Base-by-base conservation (phyloP, 2,329 filamentous ascomycete species). In the Fusarium bulbicola region DNA sequence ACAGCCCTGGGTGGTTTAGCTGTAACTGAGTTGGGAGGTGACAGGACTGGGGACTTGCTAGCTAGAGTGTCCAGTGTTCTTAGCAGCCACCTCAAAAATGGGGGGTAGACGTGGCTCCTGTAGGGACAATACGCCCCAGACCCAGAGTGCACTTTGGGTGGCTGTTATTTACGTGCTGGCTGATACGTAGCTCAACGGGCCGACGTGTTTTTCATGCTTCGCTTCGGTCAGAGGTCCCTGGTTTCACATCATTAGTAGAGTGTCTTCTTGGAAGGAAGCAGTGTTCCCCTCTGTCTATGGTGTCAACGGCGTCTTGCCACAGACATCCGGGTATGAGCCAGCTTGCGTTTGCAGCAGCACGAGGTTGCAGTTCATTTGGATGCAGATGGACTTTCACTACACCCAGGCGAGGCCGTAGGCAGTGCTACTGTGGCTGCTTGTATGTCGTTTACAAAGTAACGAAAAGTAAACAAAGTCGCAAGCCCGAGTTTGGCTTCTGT, bases 21-120 rank as follows among this genome's bases (percentile, higher is more conserved):
- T 47, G 42, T 26, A 45, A 37, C 46, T 62, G 26, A 40, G 63
- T 26, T 46, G 40, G 39, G 28, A 52, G 58, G 53, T 66, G 58
- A 73, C 70, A 73, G 66, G 57, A 71, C 57, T 60, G 43, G 47
- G 57, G 57, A 71, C 57, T 60, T 37, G 40, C 45, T 47, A 14
- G 14, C 16, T 28, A 50, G 60, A 71, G 34, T 60, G 53, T 59
- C 36, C 53, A 40, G 36, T 62, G 32, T 68, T 64, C 67, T 70
- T 49, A 63, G 39, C 68, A 50, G 68, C 47, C 63, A 66, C 67
- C 49, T 57, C 34, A 52, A 54, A 66, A 52, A 74, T 68, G 69
- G 74, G 70, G 66, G 72, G 66, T 42, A 63, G 73, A 76, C 74
- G 74, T 76, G 74, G 74, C 74, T 75, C 73, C 67, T 76, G 67